Evolutionary conservation across 2,329 filamentous ascomycete genomes (phyloP).

Genomic region (Hysterium pulicare): DNA sequence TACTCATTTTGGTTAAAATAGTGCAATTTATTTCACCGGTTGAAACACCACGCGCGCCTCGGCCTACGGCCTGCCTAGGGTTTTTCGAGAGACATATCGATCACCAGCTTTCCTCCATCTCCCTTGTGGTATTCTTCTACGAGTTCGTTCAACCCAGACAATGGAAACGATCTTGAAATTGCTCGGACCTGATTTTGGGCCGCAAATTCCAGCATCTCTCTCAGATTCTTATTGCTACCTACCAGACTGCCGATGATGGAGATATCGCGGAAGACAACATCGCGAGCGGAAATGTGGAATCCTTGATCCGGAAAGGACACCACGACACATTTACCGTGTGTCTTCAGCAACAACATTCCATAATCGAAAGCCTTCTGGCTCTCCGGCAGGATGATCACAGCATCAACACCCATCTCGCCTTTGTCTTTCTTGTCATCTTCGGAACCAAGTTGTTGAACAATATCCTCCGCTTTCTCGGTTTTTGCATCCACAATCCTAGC

Average conservation of each 20-base stretch:
- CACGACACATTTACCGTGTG: constrained; percentile 45
- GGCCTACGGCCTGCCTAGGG: too few relatives aligned
- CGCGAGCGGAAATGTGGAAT: constrained; percentile 42
- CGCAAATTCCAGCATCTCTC: constrained; percentile 41
- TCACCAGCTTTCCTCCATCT: constrained; percentile 44
- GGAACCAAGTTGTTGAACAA: constrained; percentile 33
- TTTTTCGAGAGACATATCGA: constrained; percentile 35
- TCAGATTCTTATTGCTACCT: constrained; percentile 39
- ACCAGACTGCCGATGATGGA: constrained; percentile 42
- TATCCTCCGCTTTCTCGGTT: constrained; percentile 22
- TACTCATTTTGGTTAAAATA: background rate
- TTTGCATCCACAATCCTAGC: constrained; percentile 42
- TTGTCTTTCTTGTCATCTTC: constrained; percentile 33
- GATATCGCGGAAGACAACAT: constrained; percentile 46
- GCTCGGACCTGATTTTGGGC: constrained; percentile 35
- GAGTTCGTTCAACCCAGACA: constrained; percentile 40
- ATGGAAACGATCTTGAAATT: constrained; percentile 32
- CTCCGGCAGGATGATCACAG: constrained; percentile 47
- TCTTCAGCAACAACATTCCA: constrained; percentile 42
- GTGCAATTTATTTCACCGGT: background rate
- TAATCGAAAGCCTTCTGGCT: constrained; percentile 49
- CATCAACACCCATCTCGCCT: constrained; percentile 45
- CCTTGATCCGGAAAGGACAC: constrained; percentile 47
- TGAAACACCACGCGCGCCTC: too few relatives aligned
- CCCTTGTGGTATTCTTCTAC: constrained; percentile 46